phyloP scores from a whole-genome alignment of 768 basidiomycete species.

The Leccinum longicurvipes region DNA sequence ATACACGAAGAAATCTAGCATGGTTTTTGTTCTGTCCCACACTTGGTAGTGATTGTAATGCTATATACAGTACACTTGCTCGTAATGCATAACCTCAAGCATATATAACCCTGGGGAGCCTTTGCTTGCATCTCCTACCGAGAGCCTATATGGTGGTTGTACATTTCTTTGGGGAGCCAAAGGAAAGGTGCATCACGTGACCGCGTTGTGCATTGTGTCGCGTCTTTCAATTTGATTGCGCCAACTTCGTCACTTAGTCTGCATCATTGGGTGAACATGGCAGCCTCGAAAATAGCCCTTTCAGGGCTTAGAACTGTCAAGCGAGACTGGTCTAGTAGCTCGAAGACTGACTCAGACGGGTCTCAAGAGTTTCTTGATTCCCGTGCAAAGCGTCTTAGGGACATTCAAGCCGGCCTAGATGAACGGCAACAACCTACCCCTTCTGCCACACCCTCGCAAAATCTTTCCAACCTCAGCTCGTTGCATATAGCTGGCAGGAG shows the following conservation, averaged over 20 bases:
- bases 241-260: not conserved
- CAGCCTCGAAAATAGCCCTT: conserved; percentile 34
- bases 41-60: conserved; percentile 1
- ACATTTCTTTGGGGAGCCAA: not conserved
- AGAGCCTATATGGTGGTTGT: no score
- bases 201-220: conserved; percentile 9
- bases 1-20: conserved; percentile 27
- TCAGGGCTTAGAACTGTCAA: conserved; percentile 62
- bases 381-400: conserved; percentile 44
- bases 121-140: no score
- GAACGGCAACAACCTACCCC: conserved; percentile 35
- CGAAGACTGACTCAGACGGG: conserved; percentile 28
- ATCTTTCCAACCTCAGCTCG: conserved; percentile 11
- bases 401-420: conserved; percentile 57
- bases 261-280: conserved; percentile 12
- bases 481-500: conserved; percentile 23
- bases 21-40: conserved; percentile 36
- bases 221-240: not conserved
- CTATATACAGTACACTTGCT: no score
- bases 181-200: conserved; percentile 18
- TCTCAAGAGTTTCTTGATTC: conserved; percentile 22
- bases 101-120: no score
- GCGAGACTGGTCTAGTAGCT: conserved; percentile 60
- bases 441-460: conserved; percentile 10
- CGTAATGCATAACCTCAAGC: no score